Evolutionary conservation across 2,329 filamentous ascomycete species (phyloP).

Genomic region (Monosporascus cannonballus): DNA sequence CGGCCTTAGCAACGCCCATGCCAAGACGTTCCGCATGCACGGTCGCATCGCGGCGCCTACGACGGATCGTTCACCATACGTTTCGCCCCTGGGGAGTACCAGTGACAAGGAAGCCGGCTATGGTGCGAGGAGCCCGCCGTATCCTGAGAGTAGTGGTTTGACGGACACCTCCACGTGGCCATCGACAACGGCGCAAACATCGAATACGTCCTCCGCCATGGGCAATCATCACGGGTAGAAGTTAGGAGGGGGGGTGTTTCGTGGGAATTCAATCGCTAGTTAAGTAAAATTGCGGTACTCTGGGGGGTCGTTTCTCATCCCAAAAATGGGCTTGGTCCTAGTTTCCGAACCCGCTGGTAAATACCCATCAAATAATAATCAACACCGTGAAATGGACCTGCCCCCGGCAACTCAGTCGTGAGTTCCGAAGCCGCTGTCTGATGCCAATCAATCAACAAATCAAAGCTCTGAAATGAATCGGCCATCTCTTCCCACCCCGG

Average conservation of each 20-base stretch:
- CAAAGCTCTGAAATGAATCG: too few relatives aligned
- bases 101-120: not conserved
- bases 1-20: slow-evolving; percentile 46
- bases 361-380: too few relatives aligned
- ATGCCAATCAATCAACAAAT: too few relatives aligned
- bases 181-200: not conserved
- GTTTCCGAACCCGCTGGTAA: too few relatives aligned
- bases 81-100: not conserved
- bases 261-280: not conserved
- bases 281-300: too few relatives aligned
- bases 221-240: not conserved
- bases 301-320: too few relatives aligned
- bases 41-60: slow-evolving; percentile 38
- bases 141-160: not conserved
- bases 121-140: slow-evolving; percentile 1
- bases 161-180: not conserved
- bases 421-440: too few relatives aligned
- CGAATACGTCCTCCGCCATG: not conserved
- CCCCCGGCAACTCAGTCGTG: too few relatives aligned
- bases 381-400: too few relatives aligned
- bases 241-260: too few relatives aligned
- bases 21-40: slow-evolving; percentile 43
- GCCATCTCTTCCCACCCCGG: too few relatives aligned
- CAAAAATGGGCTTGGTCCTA: too few relatives aligned
- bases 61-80: slow-evolving; percentile 16